phyloP scores from a whole-genome alignment of 192 early-diverging fungal species.

The Umbelopsis ramanniana region DNA sequence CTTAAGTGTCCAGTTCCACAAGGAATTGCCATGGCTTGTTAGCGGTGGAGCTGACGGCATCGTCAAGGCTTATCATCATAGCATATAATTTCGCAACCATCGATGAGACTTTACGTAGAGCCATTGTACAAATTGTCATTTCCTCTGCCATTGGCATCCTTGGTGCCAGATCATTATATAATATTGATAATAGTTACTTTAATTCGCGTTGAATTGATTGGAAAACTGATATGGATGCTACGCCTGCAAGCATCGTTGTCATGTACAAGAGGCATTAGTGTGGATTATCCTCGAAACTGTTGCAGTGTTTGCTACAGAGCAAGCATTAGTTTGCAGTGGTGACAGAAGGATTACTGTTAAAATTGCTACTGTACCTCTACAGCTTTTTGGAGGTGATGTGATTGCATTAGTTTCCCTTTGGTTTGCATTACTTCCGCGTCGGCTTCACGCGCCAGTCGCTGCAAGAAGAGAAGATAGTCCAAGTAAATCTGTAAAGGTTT shows the following conservation, averaged over 20 bases:
- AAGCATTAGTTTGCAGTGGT: background rate
- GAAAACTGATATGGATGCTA: background rate
- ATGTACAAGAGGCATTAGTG: background rate
- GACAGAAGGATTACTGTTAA: background rate
- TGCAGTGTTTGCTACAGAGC: background rate
- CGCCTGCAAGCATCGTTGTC: background rate
- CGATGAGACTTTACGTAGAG: background rate
- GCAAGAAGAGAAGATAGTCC: constrained; percentile 19
- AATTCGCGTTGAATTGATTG: background rate
- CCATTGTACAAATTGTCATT: constrained; percentile 10
- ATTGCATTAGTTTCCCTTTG: background rate
- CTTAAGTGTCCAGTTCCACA: constrained; percentile 63
- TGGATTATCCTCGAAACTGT: constrained; percentile 7
- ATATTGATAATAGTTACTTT: constrained; percentile 8
- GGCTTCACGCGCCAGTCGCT: constrained; percentile 12
- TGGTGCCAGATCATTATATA: background rate
- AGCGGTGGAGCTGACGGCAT: constrained; percentile 66
- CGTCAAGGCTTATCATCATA: constrained; percentile 55
- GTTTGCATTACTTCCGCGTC: constrained; percentile 11
- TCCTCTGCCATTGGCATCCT: background rate
- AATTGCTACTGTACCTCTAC: background rate
- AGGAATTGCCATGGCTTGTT: constrained; percentile 53
- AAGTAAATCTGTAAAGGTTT: constrained; percentile 10
- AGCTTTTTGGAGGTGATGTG: constrained; percentile 11
- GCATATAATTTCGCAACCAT: constrained; percentile 10